Conservation (phyloP, 2,329 filamentous ascomycete species). For the Pseudogymnoascus sp. region DNA sequence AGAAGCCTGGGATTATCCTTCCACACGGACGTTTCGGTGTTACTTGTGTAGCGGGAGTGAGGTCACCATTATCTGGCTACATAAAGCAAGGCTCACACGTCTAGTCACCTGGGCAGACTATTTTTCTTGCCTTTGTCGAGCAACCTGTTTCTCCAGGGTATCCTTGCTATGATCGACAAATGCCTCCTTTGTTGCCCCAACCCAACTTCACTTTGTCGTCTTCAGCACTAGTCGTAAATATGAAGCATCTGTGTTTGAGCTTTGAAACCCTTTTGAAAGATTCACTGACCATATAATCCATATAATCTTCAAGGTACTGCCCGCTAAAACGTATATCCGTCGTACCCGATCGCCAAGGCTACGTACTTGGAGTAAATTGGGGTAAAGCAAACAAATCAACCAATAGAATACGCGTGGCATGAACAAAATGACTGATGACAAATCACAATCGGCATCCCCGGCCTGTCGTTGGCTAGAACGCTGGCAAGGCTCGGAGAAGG, state of each 20-base stretch:
- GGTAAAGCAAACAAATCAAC: background rate
- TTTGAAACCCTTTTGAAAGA: background rate
- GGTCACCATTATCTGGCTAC: background rate
- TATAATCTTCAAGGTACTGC: slow-evolving; percentile 7
- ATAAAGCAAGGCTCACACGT: slow-evolving; percentile 4
- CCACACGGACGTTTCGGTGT: background rate
- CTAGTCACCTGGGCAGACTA: background rate
- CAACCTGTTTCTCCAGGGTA: background rate
- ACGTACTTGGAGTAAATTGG: slow-evolving; percentile 9
- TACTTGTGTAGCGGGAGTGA: slow-evolving; percentile 5
- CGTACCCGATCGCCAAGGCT: slow-evolving; percentile 4
- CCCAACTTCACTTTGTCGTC: background rate
- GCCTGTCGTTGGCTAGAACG: background rate
- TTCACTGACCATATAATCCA: background rate
- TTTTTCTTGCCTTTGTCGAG: background rate
- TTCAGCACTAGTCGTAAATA: background rate
- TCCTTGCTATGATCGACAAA: background rate
- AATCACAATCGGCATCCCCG: background rate
- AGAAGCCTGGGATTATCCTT: slow-evolving; percentile 9
- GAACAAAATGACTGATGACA: slow-evolving; percentile 4
- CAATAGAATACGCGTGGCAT: background rate
- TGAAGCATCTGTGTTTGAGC: slow-evolving; percentile 6
- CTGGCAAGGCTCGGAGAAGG: background rate
- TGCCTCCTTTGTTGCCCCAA: background rate
- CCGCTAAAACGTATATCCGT: slow-evolving; percentile 4